Base-by-base conservation (phyloP, 192 early-diverging fungal species). In the Coemansia nantahalensis region DNA sequence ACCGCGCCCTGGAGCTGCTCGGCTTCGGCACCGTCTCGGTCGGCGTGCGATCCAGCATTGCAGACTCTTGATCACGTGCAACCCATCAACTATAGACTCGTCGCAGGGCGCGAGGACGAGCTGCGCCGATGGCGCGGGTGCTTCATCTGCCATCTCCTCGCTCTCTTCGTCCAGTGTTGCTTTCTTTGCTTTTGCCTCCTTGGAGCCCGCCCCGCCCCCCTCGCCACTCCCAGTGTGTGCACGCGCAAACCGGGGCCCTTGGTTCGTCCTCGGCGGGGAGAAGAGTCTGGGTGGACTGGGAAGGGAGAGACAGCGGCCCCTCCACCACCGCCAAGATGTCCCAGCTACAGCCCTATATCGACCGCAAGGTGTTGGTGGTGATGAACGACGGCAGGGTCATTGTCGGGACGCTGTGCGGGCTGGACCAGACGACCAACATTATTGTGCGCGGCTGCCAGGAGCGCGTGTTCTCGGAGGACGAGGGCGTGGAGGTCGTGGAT, bases 1-100 rank as follows among this genome's bases (percentile, higher is more conserved):
- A n/a, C n/a, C n/a, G n/a, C n/a, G 56, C 79, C 48, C 62, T 97
- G 19, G 65, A 77, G 43, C 51, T 80, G 23, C 87, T 95, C 53
- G 94, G 94, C 13, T 95, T 97, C 80, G 59, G 77, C 15, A 83
- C 87, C 22, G 56, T 82, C 38, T 78, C 80, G 36, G 82, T 94
- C 56, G 91, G 91, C 51, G 43, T 17, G 16, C 44, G 15, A 14
- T 32, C 31, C 4, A 7, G 15, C 4, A 6, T 4, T 9, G 12
- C 18, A 12, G 16, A 38, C 36, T n/a, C 4, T 14, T 39, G 18
- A 18, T 8, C n/a, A 8, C 15, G 6, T 12, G n/a, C n/a, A 39
- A 4, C 9, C 15, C 8, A 39, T 39, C 15, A 18, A 7, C 6
- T 39, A 14, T 39, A 18, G 18, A n/a, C n/a, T n/a, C n/a, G n/a